Conservation (phyloP, 2,329 filamentous ascomycete species). For the Colletotrichum nymphaeae region DNA sequence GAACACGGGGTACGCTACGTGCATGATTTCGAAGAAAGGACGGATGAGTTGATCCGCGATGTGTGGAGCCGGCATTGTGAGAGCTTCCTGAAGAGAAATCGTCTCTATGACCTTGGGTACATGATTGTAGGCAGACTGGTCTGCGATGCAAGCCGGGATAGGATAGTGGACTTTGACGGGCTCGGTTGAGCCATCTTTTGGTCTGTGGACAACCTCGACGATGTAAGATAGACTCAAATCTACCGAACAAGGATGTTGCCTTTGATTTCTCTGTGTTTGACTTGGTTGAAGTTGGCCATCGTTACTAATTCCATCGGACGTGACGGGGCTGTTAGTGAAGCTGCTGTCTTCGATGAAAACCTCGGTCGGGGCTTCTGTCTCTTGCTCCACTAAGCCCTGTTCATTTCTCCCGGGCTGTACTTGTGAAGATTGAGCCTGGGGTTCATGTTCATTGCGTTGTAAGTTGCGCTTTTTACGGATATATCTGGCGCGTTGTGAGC, state of each 20-base stretch:
- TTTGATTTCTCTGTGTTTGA: background rate
- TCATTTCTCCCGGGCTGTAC: background rate
- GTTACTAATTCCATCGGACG: background rate
- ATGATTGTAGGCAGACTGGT: background rate
- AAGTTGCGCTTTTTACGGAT: background rate
- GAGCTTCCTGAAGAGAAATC: background rate
- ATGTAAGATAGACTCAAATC: background rate
- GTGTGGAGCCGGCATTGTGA: background rate
- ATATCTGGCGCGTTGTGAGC: constrained; percentile 2
- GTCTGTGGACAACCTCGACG: constrained; percentile 17
- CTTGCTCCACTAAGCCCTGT: background rate
- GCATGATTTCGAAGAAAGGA: constrained; percentile 1
- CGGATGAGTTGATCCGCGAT: constrained; percentile 2
- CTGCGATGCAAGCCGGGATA: constrained; percentile 10
- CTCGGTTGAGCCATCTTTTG: constrained; percentile 2
- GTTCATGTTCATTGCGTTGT: background rate
- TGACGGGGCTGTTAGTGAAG: background rate
- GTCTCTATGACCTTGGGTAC: background rate
- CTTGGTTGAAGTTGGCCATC: background rate
- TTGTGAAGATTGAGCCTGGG: background rate
- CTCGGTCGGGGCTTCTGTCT: background rate
- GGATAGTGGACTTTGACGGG: constrained; percentile 18
- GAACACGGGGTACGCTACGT: constrained; percentile 5
- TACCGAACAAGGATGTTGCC: background rate
- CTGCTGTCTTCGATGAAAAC: background rate